Conservation (phyloP, 306 rosid genomes). For the Bauhinia variegata region DNA sequence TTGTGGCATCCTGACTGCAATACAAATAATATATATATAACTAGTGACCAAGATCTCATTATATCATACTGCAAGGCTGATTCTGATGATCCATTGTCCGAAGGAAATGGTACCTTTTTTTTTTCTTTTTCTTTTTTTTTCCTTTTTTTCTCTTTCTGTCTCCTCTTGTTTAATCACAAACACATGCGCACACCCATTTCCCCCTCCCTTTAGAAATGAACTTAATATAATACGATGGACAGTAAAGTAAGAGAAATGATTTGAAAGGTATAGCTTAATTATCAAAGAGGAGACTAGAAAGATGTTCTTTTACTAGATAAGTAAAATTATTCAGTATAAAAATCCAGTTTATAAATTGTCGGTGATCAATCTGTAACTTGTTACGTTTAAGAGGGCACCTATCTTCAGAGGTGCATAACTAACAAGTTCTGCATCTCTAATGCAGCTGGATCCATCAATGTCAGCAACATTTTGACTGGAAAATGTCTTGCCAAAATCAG, state of each 20-base stretch:
- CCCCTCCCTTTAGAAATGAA: constrained; percentile 1
- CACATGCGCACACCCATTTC: too few species aligned
- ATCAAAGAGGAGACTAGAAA: background rate
- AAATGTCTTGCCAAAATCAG: constrained; percentile 95
- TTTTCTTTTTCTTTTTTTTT: too few species aligned
- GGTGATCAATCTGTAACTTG: background rate
- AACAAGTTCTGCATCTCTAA: constrained; percentile 39
- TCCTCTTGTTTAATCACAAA: background rate
- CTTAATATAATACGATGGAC: constrained; percentile 24
- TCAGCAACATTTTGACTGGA: constrained; percentile 95
- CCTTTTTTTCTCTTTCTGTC: background rate
- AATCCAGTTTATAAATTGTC: constrained; percentile 2
- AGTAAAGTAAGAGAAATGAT: constrained; percentile 1
- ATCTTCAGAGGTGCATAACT: constrained; percentile 18
- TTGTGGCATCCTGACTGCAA: constrained; percentile 99
- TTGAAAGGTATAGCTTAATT: constrained; percentile 3
- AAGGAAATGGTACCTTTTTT: constrained; percentile 77
- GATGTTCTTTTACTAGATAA: constrained; percentile 11
- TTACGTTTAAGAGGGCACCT: constrained; percentile 11
- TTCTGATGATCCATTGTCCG: constrained; percentile 86
- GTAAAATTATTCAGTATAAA: constrained; percentile 6
- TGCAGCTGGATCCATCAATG: constrained; percentile 97
- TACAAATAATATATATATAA: constrained; percentile 92
- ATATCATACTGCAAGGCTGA: constrained; percentile 99
- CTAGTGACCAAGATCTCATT: constrained; percentile 99